These are phyloP conservation scores for Mortierella alpina DNA, from an alignment of 192 early-diverging fungal genomes.

Conservation along the genomic window DNA sequence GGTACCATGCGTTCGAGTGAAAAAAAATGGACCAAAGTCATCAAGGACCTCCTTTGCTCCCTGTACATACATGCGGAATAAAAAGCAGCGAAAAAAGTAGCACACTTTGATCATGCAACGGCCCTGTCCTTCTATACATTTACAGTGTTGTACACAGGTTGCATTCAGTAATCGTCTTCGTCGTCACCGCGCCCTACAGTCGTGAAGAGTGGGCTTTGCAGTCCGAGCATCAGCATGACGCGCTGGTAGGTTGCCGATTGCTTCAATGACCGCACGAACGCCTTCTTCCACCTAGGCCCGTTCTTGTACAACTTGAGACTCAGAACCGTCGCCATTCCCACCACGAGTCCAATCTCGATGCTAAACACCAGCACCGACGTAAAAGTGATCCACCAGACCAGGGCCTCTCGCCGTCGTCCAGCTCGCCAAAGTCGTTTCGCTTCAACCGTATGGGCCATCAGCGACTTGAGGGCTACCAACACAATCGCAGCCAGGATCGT, in stretches of 20 bases:
- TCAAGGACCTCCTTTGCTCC: too few relatives aligned
- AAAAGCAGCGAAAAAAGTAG: too few relatives aligned
- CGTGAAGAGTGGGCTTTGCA: constrained; percentile 43
- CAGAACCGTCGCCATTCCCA: constrained; percentile 34
- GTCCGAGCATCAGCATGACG: constrained; percentile 36
- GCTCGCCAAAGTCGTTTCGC: constrained; percentile 38
- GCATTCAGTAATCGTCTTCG: constrained; percentile 37
- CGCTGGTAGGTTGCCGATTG: constrained; percentile 40
- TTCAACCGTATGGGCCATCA: constrained; percentile 34
- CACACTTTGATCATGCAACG: too few relatives aligned
- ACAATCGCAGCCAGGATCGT: constrained; percentile 52
- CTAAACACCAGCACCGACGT: constrained; percentile 37
- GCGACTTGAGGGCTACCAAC: constrained; percentile 32
- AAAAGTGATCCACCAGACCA: constrained; percentile 51
- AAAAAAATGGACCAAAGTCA: not conserved
- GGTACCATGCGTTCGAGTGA: constrained; percentile 52
- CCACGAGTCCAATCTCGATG: constrained; percentile 42
- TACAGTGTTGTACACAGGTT: too few relatives aligned
- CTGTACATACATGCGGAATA: too few relatives aligned
- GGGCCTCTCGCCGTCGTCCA: constrained; percentile 38
- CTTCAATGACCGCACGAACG: constrained; percentile 10
- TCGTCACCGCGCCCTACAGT: constrained; percentile 42
- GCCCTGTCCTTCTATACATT: too few relatives aligned
- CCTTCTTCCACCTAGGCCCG: constrained; percentile 15
- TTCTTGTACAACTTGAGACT: constrained; percentile 40